Evolutionary conservation across 441 rosid genomes (phyloP).

Genomic region (Rhodomyrtus psidioides): DNA sequence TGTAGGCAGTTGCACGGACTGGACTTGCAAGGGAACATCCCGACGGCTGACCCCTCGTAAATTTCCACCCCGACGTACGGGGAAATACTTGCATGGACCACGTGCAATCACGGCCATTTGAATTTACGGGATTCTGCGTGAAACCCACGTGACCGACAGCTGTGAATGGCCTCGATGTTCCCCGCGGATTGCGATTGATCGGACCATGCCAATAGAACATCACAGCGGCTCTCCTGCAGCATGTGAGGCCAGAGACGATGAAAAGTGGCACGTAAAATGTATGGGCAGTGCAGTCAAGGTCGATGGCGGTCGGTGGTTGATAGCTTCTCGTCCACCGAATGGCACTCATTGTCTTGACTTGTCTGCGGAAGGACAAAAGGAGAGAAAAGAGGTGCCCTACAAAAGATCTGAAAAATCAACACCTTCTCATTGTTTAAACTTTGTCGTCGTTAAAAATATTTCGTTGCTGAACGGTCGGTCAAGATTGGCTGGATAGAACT

Average conservation of each 20-base stretch:
- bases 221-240: not conserved
- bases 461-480: too few relatives aligned
- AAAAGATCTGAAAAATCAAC: too few relatives aligned
- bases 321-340: not conserved
- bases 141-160: not conserved
- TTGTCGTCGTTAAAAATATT: not conserved
- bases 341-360: not conserved
- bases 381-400: too few relatives aligned
- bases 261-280: not conserved
- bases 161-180: not conserved
- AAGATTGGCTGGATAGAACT: too few relatives aligned
- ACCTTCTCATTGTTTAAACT: not conserved
- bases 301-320: not conserved
- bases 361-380: not conserved
- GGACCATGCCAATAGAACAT: not conserved
- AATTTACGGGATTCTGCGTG: not conserved
- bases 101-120: not conserved
- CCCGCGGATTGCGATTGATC: not conserved
- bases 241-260: not conserved
- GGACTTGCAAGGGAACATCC: too few relatives aligned
- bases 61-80: too few relatives aligned
- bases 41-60: too few relatives aligned
- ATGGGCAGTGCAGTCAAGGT: not conserved
- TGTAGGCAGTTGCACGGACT: too few relatives aligned
- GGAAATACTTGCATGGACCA: not conserved